Evolutionary conservation across 75 land plant species (phyloP), one percentile per base, ranked within the genome.

Genomic region (Sequoia sempervirens): DNA sequence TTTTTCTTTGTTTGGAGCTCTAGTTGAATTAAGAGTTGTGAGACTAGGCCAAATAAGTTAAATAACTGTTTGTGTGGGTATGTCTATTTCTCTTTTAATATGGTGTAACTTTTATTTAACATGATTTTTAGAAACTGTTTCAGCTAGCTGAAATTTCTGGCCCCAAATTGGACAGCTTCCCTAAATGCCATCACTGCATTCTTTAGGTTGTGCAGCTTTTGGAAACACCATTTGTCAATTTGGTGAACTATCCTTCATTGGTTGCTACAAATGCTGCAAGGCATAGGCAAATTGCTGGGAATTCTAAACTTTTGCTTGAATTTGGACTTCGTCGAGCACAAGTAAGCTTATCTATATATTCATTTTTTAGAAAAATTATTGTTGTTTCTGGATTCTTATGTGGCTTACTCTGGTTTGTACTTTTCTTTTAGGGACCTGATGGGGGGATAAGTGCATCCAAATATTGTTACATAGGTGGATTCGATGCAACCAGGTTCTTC

Each of bases 231-330:
- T 90, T 96, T 90, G 80, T 97, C 70, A 97, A 98, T 87, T 85
- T 97, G 58, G 89, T 97, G 10, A 97, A 97, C 83, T 97, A 93
- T 90, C 96, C 98, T 20, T 97, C 99, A 68, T 87, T 97, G 85
- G 99, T 97, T 14, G 84, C 98, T 52, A 97, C 99, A 85, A 97
- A 97, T 97, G 99, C 99, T 89, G 99, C 99, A 80, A 92, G 99
- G 79, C 99, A 97, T 83, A 87, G 99, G 34, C 87, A 89, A 83
- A 95, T 97, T 86, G 96, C 99, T 74, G 99, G 99, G 64, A 91
- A 92, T 70, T 90, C 93, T 30, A 97, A 97, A 85, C 46, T 91
- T 80, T 83, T 97, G 9, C 91, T 97, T 84, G 99, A 97, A 84
- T 97, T 97, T 88, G 99, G 99, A 58, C 92, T 97, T 80, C 93